Evolutionary conservation across 768 basidiomycete species (phyloP), one percentile per base, ranked within the genome.

Genomic region (Amylocystis lapponica): DNA sequence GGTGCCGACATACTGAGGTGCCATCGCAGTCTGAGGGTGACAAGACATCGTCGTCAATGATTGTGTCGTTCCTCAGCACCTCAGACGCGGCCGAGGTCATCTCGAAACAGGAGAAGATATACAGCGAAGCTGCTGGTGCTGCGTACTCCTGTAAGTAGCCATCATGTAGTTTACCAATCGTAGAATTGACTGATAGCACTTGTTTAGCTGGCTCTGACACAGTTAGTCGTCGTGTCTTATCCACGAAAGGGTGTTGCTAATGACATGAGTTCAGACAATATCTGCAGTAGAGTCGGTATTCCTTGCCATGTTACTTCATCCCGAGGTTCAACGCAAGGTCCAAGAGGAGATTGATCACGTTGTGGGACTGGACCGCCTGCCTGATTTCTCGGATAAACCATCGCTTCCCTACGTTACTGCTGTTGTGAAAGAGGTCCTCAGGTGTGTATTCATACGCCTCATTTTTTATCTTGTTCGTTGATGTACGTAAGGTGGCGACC

Each of bases 351-450:
- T 38, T 9, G 36, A 19, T 12, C 5, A 10, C 21, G 36, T 38
- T 3, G 36, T 38, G 3, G 36, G 36, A 19, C 31, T 39, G 17
- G 59, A 62, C 21, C 47, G 62, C 12, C 48, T 64, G 33, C 60
- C 63, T 1, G 55, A 42, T 2, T 52, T 57, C 39, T 46, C 49
- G 22, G 62, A 66, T 39, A 53, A 43, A 5, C 57, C 2, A 2
- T 63, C 55, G 2, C 56, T 84, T 36, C 76, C 78, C 4, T 84
- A 73, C 52, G 67, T 74, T 25, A 26, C 39, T 6, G 51, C 51
- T 13, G 38, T 62, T 12, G 44, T 52, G 14, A 53, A 42, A 20
- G 59, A 68, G 46, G n/a, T 29, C 14, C 17, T 51, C 12, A 58
- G 66, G 1, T 69, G 68, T n/a, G n/a, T n/a, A n/a, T n/a, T n/a